Evolutionary conservation across 768 basidiomycete species (phyloP), one percentile per base, ranked within the genome.

Genomic region (Leccinellum luteum): DNA sequence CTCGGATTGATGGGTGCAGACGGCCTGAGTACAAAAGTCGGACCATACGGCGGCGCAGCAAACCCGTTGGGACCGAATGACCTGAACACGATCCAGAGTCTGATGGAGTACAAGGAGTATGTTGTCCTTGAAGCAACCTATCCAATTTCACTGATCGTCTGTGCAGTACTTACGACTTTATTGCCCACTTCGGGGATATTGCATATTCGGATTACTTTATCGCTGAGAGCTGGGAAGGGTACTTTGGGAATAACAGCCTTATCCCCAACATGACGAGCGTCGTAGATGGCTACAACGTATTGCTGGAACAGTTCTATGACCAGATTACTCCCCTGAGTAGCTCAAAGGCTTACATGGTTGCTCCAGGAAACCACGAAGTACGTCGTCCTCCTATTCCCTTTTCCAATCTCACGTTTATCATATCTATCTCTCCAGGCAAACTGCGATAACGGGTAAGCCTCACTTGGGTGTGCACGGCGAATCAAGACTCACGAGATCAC

Each of bases 131-230:
- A 14, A 12, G 7, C 2, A 3, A 8, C 34, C 31, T 13, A 13
- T 14, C 41, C 12, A 15, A 38, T 9, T 3, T 53, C 13, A n/a
- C 32, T 64, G 35, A 68, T 30, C 9, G 15, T 13, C 15, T 19
- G 6, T 12, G 2, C n/a, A 69, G 66, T 15, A 68, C 68, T 10
- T 69, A 51, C 19, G 61, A 70, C 3, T 69, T 68, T 43, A 54
- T 70, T 6, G 69, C 64, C 50, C 69, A 69, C 27, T 61, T 49
- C 10, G 68, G 68, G 5, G 68, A 63, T 48, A 59, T 70, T 9
- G 66, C 69, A 9, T 69, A 68, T 27, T 41, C 69, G 6, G 68
- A 70, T 52, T 70, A 70, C 56, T 68, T 69, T 19, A 66, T 69
- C 45, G 62, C 60, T 14, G 69, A 69, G 41, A 69, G 68, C n/a